Evolutionary conservation across 2,329 filamentous ascomycete genomes (phyloP).

Genomic region (Phaeoacremonium minimum): DNA sequence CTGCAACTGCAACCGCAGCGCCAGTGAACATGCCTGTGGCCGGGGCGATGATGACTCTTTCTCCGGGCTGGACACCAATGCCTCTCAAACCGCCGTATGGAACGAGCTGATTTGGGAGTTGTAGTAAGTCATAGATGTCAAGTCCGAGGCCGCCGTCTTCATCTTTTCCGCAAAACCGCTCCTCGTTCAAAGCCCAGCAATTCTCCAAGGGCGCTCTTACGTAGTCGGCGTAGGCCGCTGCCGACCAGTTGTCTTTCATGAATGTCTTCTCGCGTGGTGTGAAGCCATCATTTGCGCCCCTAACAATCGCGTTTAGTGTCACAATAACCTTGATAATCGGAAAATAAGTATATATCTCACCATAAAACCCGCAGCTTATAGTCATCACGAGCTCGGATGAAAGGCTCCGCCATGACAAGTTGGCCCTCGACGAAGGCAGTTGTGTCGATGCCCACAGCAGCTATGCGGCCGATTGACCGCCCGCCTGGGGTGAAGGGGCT

Average conservation of each 20-base stretch:
- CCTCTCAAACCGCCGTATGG: slow-evolving; percentile 35
- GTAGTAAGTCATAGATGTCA: slow-evolving; percentile 29
- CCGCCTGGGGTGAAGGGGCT: not conserved
- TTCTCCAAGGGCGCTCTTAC: slow-evolving; percentile 28
- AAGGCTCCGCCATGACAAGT: not conserved
- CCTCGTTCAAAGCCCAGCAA: slow-evolving; percentile 24
- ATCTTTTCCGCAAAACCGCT: slow-evolving; percentile 2
- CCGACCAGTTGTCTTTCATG: not conserved
- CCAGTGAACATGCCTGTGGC: slow-evolving; percentile 37
- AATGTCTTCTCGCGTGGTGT: not conserved
- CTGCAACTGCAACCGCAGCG: slow-evolving; percentile 30
- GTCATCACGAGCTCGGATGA: not conserved
- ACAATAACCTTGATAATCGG: too few relatives aligned
- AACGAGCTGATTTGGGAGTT: slow-evolving; percentile 28
- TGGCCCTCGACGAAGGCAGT: not conserved
- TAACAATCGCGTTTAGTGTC: too few relatives aligned
- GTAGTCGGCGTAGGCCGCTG: slow-evolving; percentile 22
- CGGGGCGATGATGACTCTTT: slow-evolving; percentile 34
- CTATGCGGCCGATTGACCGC: not conserved
- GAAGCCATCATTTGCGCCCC: not conserved
- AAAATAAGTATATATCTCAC: too few relatives aligned
- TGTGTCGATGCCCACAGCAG: not conserved
- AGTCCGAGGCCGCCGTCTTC: slow-evolving; percentile 30
- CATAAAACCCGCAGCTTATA: not conserved
- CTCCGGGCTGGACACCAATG: slow-evolving; percentile 30